Conservation (phyloP, 805 yeast species). For the Cyberlindnera euphorbiae region DNA sequence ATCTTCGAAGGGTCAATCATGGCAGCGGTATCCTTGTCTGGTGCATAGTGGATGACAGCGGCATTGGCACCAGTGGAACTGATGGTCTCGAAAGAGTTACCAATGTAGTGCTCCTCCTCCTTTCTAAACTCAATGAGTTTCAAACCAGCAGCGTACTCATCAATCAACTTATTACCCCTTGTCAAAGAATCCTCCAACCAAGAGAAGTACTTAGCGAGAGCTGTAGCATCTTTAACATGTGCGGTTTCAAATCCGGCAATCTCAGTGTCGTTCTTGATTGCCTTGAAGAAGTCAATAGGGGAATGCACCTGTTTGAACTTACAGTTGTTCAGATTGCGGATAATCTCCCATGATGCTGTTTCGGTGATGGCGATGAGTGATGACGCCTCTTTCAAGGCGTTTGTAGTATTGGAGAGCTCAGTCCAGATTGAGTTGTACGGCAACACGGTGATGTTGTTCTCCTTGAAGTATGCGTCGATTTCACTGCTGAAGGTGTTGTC, state of each 20-base stretch:
- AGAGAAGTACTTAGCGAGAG: conserved; percentile 66
- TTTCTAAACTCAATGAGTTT: conserved; percentile 53
- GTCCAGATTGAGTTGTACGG: conserved; percentile 56
- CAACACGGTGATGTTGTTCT: conserved; percentile 42
- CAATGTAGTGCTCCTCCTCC: conserved; percentile 51
- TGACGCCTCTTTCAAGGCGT: conserved; percentile 18
- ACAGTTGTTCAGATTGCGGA: conserved; percentile 42
- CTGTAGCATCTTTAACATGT: conserved; percentile 80
- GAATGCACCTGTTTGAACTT: conserved; percentile 41
- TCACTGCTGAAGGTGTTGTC: conserved; percentile 39
- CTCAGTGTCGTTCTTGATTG: conserved; percentile 72
- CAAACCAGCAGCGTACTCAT: conserved; percentile 63
- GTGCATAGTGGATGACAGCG: conserved; percentile 72
- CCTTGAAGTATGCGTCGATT: conserved; percentile 36
- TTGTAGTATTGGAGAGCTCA: conserved; percentile 36
- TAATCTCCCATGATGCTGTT: conserved; percentile 64
- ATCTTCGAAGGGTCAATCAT: conserved; percentile 62
- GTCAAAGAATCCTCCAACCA: conserved; percentile 71
- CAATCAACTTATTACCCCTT: conserved; percentile 37
- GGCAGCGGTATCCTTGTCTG: conserved; percentile 52
- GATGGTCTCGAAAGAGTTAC: conserved; percentile 71
- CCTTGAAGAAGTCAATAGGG: conserved; percentile 64
- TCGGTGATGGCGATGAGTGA: conserved; percentile 47
- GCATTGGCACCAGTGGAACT: conserved; percentile 74
- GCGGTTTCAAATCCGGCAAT: conserved; percentile 66